Conservation (phyloP, 1,284 basidiomycete species). For the Fomitopsis schrenkii region DNA sequence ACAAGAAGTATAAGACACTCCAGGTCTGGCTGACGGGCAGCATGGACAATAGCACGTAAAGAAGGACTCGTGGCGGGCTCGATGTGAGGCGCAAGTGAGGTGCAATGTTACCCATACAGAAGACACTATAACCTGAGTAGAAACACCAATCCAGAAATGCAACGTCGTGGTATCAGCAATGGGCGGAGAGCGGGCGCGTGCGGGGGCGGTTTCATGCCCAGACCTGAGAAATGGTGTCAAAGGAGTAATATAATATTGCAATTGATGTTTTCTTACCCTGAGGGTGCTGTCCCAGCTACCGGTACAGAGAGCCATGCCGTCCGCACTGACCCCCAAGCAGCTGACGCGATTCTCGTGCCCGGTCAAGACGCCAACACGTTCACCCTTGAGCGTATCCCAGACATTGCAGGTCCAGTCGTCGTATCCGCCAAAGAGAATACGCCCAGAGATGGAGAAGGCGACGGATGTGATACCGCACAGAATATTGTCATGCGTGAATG, state of each 20-base stretch:
- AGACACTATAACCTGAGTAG: constrained; percentile 15
- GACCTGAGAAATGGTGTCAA: constrained; percentile 27
- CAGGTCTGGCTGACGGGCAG: constrained; percentile 23
- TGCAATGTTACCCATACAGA: constrained; percentile 35
- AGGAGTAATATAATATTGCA: neutral
- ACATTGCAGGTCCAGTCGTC: constrained; percentile 99
- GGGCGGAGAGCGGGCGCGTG: constrained; percentile 11
- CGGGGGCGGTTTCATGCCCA: constrained; percentile 35
- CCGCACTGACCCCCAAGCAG: constrained; percentile 92
- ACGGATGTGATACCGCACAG: constrained; percentile 98
- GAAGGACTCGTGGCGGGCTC: constrained; percentile 51
- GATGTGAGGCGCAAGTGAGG: constrained; percentile 15
- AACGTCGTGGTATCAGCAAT: constrained; percentile 23
- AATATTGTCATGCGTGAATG: constrained; percentile 98
- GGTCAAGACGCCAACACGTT: constrained; percentile 93
- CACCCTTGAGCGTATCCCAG: constrained; percentile 98
- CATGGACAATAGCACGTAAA: constrained; percentile 45
- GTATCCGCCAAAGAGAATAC: constrained; percentile 97
- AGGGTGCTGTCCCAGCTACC: constrained; percentile 97
- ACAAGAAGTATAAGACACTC: constrained; percentile 29
- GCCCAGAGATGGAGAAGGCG: constrained; percentile 95
- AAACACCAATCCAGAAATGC: constrained; percentile 14
- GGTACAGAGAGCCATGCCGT: constrained; percentile 98
- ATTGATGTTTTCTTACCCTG: constrained; percentile 59
- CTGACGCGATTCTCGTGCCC: constrained; percentile 98